Evolutionary conservation across 352 stramenopile genomes (phyloP), one percentile per base, ranked within the genome.

Genomic region (Globisporangium spinosum): DNA sequence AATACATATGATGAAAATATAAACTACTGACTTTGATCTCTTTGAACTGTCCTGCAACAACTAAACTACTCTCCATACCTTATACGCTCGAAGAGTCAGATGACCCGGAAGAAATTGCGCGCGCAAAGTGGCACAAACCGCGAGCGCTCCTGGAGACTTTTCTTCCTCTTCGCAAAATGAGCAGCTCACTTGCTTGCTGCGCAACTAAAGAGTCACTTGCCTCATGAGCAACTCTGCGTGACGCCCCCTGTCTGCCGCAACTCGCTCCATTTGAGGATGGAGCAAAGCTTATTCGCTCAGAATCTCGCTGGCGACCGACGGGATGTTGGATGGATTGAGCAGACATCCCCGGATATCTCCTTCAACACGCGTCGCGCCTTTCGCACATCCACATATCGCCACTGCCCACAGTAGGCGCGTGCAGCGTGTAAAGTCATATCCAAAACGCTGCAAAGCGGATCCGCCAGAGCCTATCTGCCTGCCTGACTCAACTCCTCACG

Each of bases 81-180:
- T 35, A 55, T 64, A n/a, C 34, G 2, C 0, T 8, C 3, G 2
- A 8, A 8, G 38, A 64, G 22, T 22, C 35, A 64, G 58, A 25
- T 63, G 35, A 64, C 57, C 57, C n/a, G n/a, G 57, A 62, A 49
- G 29, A 62, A 62, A 49, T 47, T 34, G n/a, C 35, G 58, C 23
- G 4, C 0, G 17, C 35, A 54, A 63, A 63, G 38, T 63, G 35
- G 58, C 58, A 45, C 38, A 45, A 13, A 35, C 20, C 15, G n/a
- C 17, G 8, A 22, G 15, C 27, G 58, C 25, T 40, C 25, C 58
- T 54, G 58, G 58, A 61, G 55, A 27, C 27, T 61, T 61, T 45
- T 60, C 54, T 22, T 45, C 20, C 13, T 35, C 40, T 32, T 17
- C 15, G 9, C 6, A 1, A 29, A 29, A 45, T 27, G 27, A 61